Evolutionary conservation across 345 rosid species (phyloP).

Genomic region (Crucihimalaya himalaica): DNA sequence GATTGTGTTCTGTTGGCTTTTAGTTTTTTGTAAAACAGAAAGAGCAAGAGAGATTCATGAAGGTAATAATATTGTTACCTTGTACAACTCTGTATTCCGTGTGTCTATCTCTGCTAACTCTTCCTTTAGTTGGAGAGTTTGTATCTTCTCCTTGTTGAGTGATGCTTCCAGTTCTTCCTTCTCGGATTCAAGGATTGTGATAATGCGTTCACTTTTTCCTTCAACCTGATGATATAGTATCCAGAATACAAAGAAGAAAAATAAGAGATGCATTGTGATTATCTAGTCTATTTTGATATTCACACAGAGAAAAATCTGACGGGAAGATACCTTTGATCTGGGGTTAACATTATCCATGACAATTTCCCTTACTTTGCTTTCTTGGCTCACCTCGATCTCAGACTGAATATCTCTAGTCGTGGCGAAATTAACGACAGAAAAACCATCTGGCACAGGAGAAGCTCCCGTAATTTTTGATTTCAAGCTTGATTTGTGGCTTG

Average conservation of each 20-base stretch:
- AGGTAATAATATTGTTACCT: slow-evolving; percentile 49
- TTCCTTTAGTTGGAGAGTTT: slow-evolving; percentile 65
- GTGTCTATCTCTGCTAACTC: slow-evolving; percentile 69
- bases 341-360: slow-evolving; percentile 59
- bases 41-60: background rate
- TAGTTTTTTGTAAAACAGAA: background rate
- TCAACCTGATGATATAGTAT: slow-evolving; percentile 53
- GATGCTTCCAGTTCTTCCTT: slow-evolving; percentile 73
- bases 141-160: slow-evolving; percentile 70
- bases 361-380: slow-evolving; percentile 78
- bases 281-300: background rate
- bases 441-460: slow-evolving; percentile 59
- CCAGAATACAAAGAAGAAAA: background rate
- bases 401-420: slow-evolving; percentile 79
- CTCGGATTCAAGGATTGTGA: slow-evolving; percentile 61
- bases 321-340: slow-evolving; percentile 47
- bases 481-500: slow-evolving; percentile 81
- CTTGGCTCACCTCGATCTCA: slow-evolving; percentile 65
- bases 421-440: slow-evolving; percentile 64
- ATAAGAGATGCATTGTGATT: background rate
- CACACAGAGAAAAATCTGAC: background rate
- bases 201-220: slow-evolving; percentile 47
- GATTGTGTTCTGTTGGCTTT: background rate
- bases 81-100: slow-evolving; percentile 65
- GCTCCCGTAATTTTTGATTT: slow-evolving; percentile 62